Conservation (phyloP, 768 basidiomycete species). For the Tulasnella calospora region DNA sequence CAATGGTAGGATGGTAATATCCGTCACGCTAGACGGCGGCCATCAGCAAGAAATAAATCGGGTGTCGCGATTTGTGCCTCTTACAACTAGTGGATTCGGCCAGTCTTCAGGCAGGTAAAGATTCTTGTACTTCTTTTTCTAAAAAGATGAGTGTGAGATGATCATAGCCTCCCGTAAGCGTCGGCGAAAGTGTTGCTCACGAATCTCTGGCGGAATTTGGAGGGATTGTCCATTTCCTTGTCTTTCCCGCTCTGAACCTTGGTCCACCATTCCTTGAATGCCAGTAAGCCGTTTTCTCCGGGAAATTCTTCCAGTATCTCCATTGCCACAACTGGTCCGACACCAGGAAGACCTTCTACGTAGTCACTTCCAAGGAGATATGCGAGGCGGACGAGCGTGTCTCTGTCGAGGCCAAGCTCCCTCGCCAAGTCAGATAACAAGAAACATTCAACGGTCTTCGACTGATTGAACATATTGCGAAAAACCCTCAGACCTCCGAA, state of each 20-base stretch:
- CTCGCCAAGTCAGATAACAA: constrained; percentile 73
- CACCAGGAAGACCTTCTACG: constrained; percentile 82
- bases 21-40: constrained; percentile 64
- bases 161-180: background rate
- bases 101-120: constrained; percentile 77
- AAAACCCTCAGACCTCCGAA: constrained; percentile 94
- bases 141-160: constrained; percentile 17
- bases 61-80: constrained; percentile 33
- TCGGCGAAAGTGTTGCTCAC: constrained; percentile 47
- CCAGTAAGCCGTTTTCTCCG: constrained; percentile 72
- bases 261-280: constrained; percentile 92
- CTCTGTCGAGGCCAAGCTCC: constrained; percentile 82
- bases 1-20: constrained; percentile 87
- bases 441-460: constrained; percentile 98
- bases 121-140: constrained; percentile 88
- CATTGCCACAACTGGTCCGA: constrained; percentile 95
- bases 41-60: background rate
- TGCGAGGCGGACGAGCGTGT: constrained; percentile 80
- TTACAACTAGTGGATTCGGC: constrained; percentile 88
- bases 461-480: constrained; percentile 99
- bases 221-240: constrained; percentile 60
- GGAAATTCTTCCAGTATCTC: constrained; percentile 92
- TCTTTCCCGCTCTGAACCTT: constrained; percentile 90
- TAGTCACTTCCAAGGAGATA: constrained; percentile 97
- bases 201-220: constrained; percentile 78